phyloP scores from a whole-genome alignment of 1,139 yeast genomes.

The Pichia sp. region DNA sequence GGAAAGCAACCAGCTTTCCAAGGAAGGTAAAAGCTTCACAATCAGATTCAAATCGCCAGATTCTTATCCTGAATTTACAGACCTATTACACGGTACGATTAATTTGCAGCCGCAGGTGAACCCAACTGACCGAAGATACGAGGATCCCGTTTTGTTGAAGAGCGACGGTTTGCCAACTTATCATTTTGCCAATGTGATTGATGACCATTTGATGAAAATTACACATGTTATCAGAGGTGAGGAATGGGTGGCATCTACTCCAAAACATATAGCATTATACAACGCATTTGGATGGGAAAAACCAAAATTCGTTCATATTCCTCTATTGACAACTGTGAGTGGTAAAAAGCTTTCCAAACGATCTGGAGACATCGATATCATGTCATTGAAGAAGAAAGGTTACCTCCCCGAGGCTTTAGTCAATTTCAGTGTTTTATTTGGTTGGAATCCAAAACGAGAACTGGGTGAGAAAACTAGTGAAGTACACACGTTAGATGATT shows the following conservation, averaged over 20 bases:
- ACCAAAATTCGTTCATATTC: slow-evolving; percentile 85
- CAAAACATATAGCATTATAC: slow-evolving; percentile 86
- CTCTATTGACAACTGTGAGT: slow-evolving; percentile 65
- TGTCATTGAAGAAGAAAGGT: slow-evolving; percentile 55
- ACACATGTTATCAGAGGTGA: slow-evolving; percentile 96
- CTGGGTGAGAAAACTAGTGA: slow-evolving; percentile 56
- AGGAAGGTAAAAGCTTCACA: slow-evolving; percentile 38
- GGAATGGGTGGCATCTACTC: slow-evolving; percentile 96
- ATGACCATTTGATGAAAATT: slow-evolving; percentile 86
- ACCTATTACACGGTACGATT: slow-evolving; percentile 70
- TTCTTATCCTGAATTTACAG: slow-evolving; percentile 60
- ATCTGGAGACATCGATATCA: slow-evolving; percentile 72
- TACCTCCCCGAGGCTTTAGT: slow-evolving; percentile 80
- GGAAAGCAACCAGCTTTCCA: slow-evolving; percentile 37
- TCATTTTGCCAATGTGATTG: slow-evolving; percentile 93
- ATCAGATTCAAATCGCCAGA: slow-evolving; percentile 69
- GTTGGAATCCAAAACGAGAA: slow-evolving; percentile 82
- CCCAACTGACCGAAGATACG: slow-evolving; percentile 65
- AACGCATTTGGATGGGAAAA: slow-evolving; percentile 81
- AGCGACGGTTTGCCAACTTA: slow-evolving; percentile 94
- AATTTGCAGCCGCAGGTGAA: slow-evolving; percentile 80
- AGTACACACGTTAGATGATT: slow-evolving; percentile 50
- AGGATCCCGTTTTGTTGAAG: slow-evolving; percentile 84
- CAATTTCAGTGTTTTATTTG: slow-evolving; percentile 85
- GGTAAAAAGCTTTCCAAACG: slow-evolving; percentile 87